Percentiles rank a stretch among this genome's conserved stretches.
Conservation (phyloP, 768 basidiomycete species). For the Amanita exitialis region DNA sequence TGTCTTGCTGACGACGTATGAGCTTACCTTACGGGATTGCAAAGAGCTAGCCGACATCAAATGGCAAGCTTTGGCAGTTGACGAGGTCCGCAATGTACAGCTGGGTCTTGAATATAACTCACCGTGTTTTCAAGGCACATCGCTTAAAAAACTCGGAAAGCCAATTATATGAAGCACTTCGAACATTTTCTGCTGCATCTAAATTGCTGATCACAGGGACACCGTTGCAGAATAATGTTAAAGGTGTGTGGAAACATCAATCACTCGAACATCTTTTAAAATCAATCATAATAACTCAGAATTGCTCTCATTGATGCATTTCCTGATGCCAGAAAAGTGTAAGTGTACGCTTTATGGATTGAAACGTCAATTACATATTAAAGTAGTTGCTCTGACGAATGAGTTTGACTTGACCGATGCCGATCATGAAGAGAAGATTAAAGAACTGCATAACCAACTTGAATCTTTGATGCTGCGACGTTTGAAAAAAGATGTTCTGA, state of each 20-base stretch:
- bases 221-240: slow-evolving; percentile 97
- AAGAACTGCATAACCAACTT: slow-evolving; percentile 88
- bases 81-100: slow-evolving; percentile 52
- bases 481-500: slow-evolving; percentile 92
- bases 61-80: slow-evolving; percentile 95
- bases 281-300: slow-evolving; percentile 37
- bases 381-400: slow-evolving; percentile 82
- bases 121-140: slow-evolving; percentile 57
- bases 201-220: slow-evolving; percentile 98
- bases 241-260: slow-evolving; percentile 43
- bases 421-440: slow-evolving; percentile 92
- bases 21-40: slow-evolving; percentile 84
- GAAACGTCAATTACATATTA: neutral
- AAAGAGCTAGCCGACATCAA: slow-evolving; percentile 88
- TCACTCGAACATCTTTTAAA: neutral
- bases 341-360: slow-evolving; percentile 15
- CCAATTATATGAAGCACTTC: slow-evolving; percentile 90
- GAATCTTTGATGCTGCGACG: slow-evolving; percentile 92
- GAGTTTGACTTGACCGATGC: slow-evolving; percentile 93
- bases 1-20: slow-evolving; percentile 94
- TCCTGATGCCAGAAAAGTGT: slow-evolving; percentile 99
- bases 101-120: slow-evolving; percentile 6
- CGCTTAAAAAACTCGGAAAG: slow-evolving; percentile 97
- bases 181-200: slow-evolving; percentile 80
- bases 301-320: slow-evolving; percentile 95